These are phyloP conservation scores for Hibiscus syriacus DNA, from an alignment of 345 rosid species.

Conservation along the genomic window DNA sequence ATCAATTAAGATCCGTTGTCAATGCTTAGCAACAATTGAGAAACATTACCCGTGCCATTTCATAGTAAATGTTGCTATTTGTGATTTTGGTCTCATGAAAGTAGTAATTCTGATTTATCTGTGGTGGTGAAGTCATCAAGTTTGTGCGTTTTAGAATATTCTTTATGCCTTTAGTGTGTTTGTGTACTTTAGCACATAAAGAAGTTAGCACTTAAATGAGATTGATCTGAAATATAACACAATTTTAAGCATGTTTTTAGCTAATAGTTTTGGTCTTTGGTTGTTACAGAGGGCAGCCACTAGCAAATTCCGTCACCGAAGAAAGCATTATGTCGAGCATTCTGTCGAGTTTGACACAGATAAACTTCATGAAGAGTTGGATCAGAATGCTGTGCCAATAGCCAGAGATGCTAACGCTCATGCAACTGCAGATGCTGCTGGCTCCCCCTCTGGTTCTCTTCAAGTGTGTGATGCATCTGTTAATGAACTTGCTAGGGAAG, in stretches of 20 bases:
- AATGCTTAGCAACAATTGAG: neutral
- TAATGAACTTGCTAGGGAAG: constrained; percentile 35
- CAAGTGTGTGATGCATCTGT: constrained; percentile 34
- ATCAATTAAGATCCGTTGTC: neutral
- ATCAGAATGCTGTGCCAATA: constrained; percentile 18
- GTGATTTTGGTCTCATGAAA: neutral
- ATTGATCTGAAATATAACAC: no score
- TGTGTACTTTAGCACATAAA: neutral
- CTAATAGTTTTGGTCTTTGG: constrained; percentile 10
- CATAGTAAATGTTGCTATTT: neutral
- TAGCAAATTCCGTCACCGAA: constrained; percentile 49
- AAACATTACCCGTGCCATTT: neutral
- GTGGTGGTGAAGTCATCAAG: neutral
- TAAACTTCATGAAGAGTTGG: constrained; percentile 45
- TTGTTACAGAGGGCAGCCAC: constrained; percentile 35
- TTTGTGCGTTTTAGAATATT: neutral
- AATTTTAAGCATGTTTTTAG: neutral
- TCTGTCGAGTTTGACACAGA: constrained; percentile 50
- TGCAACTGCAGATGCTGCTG: constrained; percentile 35
- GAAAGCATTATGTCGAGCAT: no score
- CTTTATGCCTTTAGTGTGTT: neutral
- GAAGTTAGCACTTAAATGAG: neutral
- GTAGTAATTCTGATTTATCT: neutral
- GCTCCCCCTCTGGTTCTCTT: constrained; percentile 42
- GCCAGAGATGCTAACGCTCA: constrained; percentile 28